Evolutionary conservation across 2,329 filamentous ascomycete genomes (phyloP).

Genomic region (Berkeleyomyces basicola): DNA sequence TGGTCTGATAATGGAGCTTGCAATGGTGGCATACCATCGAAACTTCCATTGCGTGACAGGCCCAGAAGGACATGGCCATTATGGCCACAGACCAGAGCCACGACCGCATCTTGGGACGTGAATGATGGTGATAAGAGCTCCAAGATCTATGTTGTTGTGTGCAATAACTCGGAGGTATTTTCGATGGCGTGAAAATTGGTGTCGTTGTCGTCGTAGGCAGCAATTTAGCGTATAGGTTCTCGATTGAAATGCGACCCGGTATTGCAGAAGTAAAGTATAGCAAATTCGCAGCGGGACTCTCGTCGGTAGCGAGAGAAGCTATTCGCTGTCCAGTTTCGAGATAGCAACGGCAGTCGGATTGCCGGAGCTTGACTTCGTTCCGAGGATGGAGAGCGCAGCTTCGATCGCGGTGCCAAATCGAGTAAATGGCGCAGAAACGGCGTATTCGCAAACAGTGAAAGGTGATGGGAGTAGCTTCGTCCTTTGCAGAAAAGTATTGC

Average conservation of each 20-base stretch:
- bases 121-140: neutral
- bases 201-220: too few relatives aligned
- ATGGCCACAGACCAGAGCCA: conserved; percentile 12
- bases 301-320: neutral
- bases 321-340: neutral
- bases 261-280: too few relatives aligned
- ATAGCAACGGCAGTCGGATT: neutral
- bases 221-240: too few relatives aligned
- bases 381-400: neutral
- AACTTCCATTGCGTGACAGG: conserved; percentile 40
- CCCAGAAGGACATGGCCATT: conserved; percentile 38
- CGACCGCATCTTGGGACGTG: conserved; percentile 7
- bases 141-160: neutral
- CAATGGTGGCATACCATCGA: conserved; percentile 22
- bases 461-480: too few relatives aligned
- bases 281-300: too few relatives aligned
- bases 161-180: too few relatives aligned
- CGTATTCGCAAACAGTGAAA: too few relatives aligned
- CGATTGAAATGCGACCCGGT: too few relatives aligned
- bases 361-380: neutral
- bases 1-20: conserved; percentile 5
- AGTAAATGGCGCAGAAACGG: neutral
- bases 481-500: too few relatives aligned
- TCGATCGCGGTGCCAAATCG: neutral
- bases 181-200: too few relatives aligned